Evolutionary conservation across 2,329 filamentous ascomycete genomes (phyloP).

Genomic region (Epichloe brachyelytri): DNA sequence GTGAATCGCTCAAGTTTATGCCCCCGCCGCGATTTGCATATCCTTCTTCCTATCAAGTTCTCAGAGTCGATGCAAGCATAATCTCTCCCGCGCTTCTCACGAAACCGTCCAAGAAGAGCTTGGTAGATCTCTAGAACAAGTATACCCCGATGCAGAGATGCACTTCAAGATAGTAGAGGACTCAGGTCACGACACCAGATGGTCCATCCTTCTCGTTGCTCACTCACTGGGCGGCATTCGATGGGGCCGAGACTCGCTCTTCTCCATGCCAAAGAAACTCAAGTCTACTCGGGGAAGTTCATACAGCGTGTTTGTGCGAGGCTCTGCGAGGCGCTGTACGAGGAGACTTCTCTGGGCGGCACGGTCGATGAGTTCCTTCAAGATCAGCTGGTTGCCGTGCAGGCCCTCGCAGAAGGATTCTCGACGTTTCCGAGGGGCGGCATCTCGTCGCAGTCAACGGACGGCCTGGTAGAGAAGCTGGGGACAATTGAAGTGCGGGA

Average conservation of each 20-base stretch:
- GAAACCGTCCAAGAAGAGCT: constrained; percentile 28
- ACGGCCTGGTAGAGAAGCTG: constrained; percentile 15
- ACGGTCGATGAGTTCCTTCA: constrained; percentile 45
- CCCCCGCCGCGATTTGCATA: constrained; percentile 10
- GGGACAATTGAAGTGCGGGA: constrained; percentile 12
- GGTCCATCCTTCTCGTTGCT: constrained; percentile 46
- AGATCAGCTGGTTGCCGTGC: constrained; percentile 49
- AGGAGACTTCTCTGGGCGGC: constrained; percentile 31
- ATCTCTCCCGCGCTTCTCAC: constrained; percentile 31
- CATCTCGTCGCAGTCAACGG: constrained; percentile 5
- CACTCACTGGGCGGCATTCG: constrained; percentile 30
- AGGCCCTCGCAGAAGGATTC: constrained; percentile 40
- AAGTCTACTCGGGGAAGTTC: constrained; percentile 13
- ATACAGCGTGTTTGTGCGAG: constrained; percentile 30
- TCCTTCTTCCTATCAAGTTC: constrained; percentile 23
- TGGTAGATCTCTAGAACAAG: constrained; percentile 22
- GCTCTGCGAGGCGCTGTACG: constrained; percentile 32
- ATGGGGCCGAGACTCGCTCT: constrained; percentile 36
- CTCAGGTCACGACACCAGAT: constrained; percentile 35
- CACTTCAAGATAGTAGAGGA: constrained; percentile 36
- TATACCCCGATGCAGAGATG: constrained; percentile 32
- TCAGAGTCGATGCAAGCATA: constrained; percentile 36
- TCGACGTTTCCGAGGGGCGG: constrained; percentile 31
- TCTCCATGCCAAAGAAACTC: constrained; percentile 28
- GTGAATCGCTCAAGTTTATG: constrained; percentile 25